Conservation (phyloP, 2,329 filamentous ascomycete species). For the Pyrenophora graminea region DNA sequence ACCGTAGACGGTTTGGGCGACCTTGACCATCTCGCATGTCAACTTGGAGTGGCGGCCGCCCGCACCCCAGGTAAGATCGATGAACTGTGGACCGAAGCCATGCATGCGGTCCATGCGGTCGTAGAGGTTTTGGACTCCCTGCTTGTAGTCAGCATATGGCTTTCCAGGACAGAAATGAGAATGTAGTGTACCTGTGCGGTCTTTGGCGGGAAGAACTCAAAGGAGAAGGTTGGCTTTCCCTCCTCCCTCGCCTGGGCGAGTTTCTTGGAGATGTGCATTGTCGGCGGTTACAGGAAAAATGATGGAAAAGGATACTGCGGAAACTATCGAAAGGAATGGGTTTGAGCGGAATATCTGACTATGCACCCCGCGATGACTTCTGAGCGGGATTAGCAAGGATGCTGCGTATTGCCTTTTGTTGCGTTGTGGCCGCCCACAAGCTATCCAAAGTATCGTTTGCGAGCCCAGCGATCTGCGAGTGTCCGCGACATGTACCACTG, state of each 20-base stretch:
- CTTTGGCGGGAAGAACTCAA: conserved; percentile 99
- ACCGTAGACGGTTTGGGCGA: conserved; percentile 92
- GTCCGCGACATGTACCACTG: conserved; percentile 58
- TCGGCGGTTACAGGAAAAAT: conserved; percentile 41
- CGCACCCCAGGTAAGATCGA: conserved; percentile 98
- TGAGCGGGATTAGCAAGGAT: conserved; percentile 28
- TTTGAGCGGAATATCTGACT: conserved; percentile 4
- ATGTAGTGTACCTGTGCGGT: conserved; percentile 68
- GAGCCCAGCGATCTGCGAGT: conserved; percentile 56
- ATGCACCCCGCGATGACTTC: conserved; percentile 27
- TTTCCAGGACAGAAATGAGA: too few relatives aligned
- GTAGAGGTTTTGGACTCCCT: conserved; percentile 97
- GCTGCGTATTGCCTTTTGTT: conserved; percentile 13
- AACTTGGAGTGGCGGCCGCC: conserved; percentile 88
- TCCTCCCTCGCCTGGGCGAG: conserved; percentile 78
- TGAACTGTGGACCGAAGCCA: conserved; percentile 88
- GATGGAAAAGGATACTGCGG: conserved; percentile 4
- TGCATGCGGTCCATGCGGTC: conserved; percentile 99
- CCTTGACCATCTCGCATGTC: conserved; percentile 96
- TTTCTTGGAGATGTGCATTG: conserved; percentile 95
- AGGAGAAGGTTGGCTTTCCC: conserved; percentile 88
- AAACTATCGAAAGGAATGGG: conserved; percentile 9
- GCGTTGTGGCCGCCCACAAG: conserved; percentile 13
- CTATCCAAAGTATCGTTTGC: conserved; percentile 53
- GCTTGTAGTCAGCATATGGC: conserved; percentile 16